A percentile compares a stretch with the other conserved stretches of the same genome.
Conservation (phyloP, 352 stramenopile species). For the Phytophthora cactorum region DNA sequence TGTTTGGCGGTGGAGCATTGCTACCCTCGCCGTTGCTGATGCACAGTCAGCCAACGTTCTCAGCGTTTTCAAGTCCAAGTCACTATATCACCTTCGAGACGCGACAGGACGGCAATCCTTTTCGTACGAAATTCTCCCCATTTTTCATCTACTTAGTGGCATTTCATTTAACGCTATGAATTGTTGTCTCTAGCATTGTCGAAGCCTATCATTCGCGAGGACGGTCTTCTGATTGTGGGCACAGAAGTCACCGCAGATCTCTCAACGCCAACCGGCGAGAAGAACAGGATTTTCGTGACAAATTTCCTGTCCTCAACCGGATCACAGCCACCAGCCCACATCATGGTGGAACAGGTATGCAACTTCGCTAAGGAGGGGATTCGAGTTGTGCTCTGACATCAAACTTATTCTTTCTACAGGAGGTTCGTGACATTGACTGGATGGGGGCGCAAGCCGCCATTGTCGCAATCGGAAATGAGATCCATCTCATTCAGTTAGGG, state of each 20-base stretch:
- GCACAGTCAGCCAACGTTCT: constrained; percentile 19
- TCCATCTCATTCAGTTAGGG: constrained; percentile 64
- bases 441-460: constrained; percentile 52
- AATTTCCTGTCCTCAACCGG: constrained; percentile 43
- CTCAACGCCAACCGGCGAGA: constrained; percentile 5
- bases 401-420: constrained; percentile 39
- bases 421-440: constrained; percentile 81
- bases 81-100: constrained; percentile 40
- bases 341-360: constrained; percentile 54
- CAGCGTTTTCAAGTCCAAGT: constrained; percentile 9
- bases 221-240: constrained; percentile 74
- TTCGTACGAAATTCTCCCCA: constrained; percentile 36
- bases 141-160: not conserved
- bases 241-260: constrained; percentile 46
- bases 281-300: constrained; percentile 73
- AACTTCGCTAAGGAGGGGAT: not conserved
- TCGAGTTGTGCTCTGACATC: not conserved
- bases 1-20: constrained; percentile 15
- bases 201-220: constrained; percentile 79
- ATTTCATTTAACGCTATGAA: constrained; percentile 10
- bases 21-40: constrained; percentile 15
- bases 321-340: constrained; percentile 31
- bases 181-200: constrained; percentile 56
- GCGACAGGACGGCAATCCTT: constrained; percentile 41
- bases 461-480: constrained; percentile 70